Evolutionary conservation across 805 yeast species (phyloP).

Genomic region (Ogataea philodendri): DNA sequence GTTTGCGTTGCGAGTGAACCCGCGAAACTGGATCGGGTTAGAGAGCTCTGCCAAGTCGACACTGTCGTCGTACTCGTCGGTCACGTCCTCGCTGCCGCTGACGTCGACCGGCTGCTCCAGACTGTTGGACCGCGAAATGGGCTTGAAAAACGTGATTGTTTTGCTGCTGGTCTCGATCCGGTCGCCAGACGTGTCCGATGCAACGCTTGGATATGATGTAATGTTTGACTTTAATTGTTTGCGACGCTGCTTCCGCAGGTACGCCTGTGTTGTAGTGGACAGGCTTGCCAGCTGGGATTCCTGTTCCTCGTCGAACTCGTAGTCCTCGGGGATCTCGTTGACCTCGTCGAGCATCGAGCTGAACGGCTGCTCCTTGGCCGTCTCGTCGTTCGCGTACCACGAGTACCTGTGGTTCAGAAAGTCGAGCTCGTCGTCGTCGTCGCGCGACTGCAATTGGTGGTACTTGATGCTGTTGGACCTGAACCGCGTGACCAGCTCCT

Average conservation of each 20-base stretch:
- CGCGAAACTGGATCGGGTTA: slow-evolving; percentile 10
- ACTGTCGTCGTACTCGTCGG: slow-evolving; percentile 13
- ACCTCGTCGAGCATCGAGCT: slow-evolving; percentile 36
- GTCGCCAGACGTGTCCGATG: slow-evolving; percentile 1
- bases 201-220: neutral
- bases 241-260: slow-evolving; percentile 10
- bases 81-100: slow-evolving; percentile 19
- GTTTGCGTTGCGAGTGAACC: slow-evolving; percentile 1
- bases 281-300: no score
- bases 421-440: slow-evolving; percentile 21
- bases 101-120: slow-evolving; percentile 12
- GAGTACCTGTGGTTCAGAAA: slow-evolving; percentile 26
- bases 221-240: slow-evolving; percentile 10
- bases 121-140: slow-evolving; percentile 14
- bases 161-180: slow-evolving; percentile 19
- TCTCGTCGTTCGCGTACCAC: slow-evolving; percentile 31
- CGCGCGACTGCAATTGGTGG: slow-evolving; percentile 20
- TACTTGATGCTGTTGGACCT: slow-evolving; percentile 17
- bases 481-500: slow-evolving; percentile 4
- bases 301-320: slow-evolving; percentile 26
- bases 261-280: slow-evolving; percentile 2
- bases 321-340: slow-evolving; percentile 38
- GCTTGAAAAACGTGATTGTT: slow-evolving; percentile 33
- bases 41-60: slow-evolving; percentile 1
- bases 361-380: slow-evolving; percentile 9